These are phyloP conservation scores for Ganoderma meredithae DNA, from an alignment of 1,284 basidiomycete species.

Conservation along the genomic window DNA sequence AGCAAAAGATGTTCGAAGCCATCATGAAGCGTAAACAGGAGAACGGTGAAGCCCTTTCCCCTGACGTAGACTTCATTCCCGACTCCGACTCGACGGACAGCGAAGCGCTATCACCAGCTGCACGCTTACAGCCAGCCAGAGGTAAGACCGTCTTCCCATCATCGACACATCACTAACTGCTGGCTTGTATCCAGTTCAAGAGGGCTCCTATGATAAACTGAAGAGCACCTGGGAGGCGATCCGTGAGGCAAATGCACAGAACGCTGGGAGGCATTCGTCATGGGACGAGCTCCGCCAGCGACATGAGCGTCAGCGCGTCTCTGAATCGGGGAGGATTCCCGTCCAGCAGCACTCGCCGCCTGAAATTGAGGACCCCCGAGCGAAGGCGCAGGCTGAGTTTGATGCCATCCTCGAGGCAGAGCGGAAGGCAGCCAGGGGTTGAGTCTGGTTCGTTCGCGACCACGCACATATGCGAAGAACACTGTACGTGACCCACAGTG, in stretches of 20 bases:
- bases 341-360: constrained; percentile 18
- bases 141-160: constrained; percentile 4
- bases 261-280: constrained; percentile 54
- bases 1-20: constrained; percentile 20
- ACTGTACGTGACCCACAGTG: background rate
- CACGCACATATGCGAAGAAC: background rate
- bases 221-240: constrained; percentile 69
- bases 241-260: constrained; percentile 58
- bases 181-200: constrained; percentile 6
- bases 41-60: constrained; percentile 25
- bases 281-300: constrained; percentile 73
- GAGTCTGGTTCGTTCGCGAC: constrained; percentile 6
- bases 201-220: constrained; percentile 25
- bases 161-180: constrained; percentile 6
- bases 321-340: constrained; percentile 8
- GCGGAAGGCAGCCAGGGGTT: constrained; percentile 45
- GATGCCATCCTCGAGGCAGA: constrained; percentile 67
- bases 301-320: constrained; percentile 53
- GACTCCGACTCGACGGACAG: constrained; percentile 19
- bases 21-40: constrained; percentile 28
- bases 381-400: constrained; percentile 60
- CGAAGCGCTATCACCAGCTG: constrained; percentile 3
- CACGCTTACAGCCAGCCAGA: background rate
- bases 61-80: constrained; percentile 21
- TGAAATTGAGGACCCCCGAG: constrained; percentile 45